Base-by-base conservation (phyloP, 2,329 filamentous ascomycete genomes). In the Ophiostoma australiae region DNA sequence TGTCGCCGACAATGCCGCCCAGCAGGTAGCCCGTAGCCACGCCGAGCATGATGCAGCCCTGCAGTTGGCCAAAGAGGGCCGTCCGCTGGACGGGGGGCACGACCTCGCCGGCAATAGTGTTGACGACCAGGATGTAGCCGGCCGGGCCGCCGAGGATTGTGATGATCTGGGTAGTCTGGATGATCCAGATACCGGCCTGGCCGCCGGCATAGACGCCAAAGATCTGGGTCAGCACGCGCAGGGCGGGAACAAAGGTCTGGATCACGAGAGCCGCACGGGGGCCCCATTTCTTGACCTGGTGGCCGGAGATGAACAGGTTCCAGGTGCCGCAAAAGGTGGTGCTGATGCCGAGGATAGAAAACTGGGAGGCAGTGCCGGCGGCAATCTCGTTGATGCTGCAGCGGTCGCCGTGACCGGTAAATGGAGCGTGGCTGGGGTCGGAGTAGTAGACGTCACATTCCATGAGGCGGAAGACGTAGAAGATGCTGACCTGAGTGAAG, bases 391-490 rank as follows among this genome's bases (percentile, higher is more conserved):
- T 85, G 44, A 84, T 82, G 67, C 82, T 83, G 76, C 90, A 92
- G 20, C 85, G 82, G 72, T 89, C 85, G 4, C 81, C 81, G 4
- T 78, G 75, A 1, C 82, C 83, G 11, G 79, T 74, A 68, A 80
- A 85, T 0, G 84, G 82, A 15, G 85, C 82, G 75, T 91, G 85
- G 2, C 81, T 80, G 48, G 83, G 80, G 33, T 66, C 37, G 63
- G n/a, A 27, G 78, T 91, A 92, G 77, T 88, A 92, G 69, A 85
- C 84, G 70, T 92, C 87, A 78, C 90, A 92, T 68, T 87, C 88
- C 89, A 92, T 91, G 1, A 90, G 77, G 71, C 88, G 87, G 75
- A 92, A 91, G 33, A 89, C 87, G 83, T 88, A 87, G 73, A 88
- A 82, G 1, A 82, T 81, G 8, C 80, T 81, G 67, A 84, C 82